Evolutionary conservation across 176 grass and related monocot genomes (phyloP), one percentile per base, ranked within the genome.

Genomic region (Poa annua): DNA sequence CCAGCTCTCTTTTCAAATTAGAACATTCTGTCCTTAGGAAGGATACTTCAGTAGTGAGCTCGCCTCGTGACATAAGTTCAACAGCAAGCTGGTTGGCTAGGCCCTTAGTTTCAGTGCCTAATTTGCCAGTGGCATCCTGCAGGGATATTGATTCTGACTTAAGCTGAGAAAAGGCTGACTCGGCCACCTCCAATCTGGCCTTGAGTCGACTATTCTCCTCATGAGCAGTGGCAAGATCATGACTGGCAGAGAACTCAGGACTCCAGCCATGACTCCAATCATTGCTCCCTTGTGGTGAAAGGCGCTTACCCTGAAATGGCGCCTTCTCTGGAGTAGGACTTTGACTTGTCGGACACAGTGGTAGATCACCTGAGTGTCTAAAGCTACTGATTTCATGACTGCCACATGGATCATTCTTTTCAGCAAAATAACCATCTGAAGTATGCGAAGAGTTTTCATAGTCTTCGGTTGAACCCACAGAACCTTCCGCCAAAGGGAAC

Each of bases 81-180:
- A 90, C 75, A 39, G 84, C 72, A 60, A 99, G 87, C 75, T 94
- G 91, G 56, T 87, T 81, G 42, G 93, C 81, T 71, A 94, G 70
- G 69, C 84, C 83, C 41, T 92, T 85, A 55, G 96, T 99, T 86
- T 93, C 93, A 86, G 78, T 82, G 79, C 91, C 83, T 75, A 99
- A 86, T 52, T 93, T 92, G 66, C 87, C 77, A 25, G 93, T 93
- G 53, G 93, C 85, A 83, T 87, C 83, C 41, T 99, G 91, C 34
- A 99, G 77, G 74, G 87, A 96, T 69, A 72, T 90, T 65, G 96
- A 75, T 86, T 99, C 96, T 35, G 79, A 87, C 87, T 99, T 92
- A 25, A 99, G 89, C 77, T 99, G 89, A 83, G 89, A 90, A 93
- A 99, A 99, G 19, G 85, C 83, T 32, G 89, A 93, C 45, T 96